Base-by-base conservation (phyloP, 2,329 filamentous ascomycete species). In the Sclerotinia trifoliorum region DNA sequence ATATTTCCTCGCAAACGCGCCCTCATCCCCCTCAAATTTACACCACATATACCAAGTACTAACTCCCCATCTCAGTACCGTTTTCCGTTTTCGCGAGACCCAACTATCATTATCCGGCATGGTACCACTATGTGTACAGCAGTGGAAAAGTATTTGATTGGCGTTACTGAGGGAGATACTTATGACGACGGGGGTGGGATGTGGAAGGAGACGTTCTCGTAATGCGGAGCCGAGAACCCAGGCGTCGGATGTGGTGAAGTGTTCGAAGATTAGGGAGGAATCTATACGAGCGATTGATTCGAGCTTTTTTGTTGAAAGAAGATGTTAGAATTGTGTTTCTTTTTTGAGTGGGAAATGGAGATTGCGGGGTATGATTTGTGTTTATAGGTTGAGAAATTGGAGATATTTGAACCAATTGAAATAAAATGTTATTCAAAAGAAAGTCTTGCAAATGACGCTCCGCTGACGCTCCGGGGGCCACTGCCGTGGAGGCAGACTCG, bases 31-130 rank as follows among this genome's bases (percentile, higher is more conserved):
- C 1, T 75, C 77, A 71, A 88, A 88, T 80, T 91, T 91, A 78
- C 87, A 85, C 70, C 85, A 83, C 85, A 93, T 85, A 69, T 86
- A 85, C 89, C 90, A 94, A 5, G 88, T 90, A 71, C 85, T 89
- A 70, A 82, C 80, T 0, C 90, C 90, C 80, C 87, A 94, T 13
- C 91, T 81, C 65, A 93, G 80, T 8, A 93, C 91, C 0, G 89
- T 90, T 69, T 86, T 87, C 19, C 88, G 82, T 82, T 95, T 94
- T 46, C 91, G 83, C 49, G 83, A 79, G 29, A 92, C 88, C 90
- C 89, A 92, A 39, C 80, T 79, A 77, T 91, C 88, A 75, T 91
- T 90, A 78, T 94, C 92, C 0, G 90, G 89, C 70, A 84, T 82
- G 5, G 87, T 86, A 8, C 91, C 91, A 0, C 86, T 80, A 52